These are phyloP conservation scores for Whalleya microplaca DNA, from an alignment of 2,329 filamentous ascomycete species.

Conservation along the genomic window DNA sequence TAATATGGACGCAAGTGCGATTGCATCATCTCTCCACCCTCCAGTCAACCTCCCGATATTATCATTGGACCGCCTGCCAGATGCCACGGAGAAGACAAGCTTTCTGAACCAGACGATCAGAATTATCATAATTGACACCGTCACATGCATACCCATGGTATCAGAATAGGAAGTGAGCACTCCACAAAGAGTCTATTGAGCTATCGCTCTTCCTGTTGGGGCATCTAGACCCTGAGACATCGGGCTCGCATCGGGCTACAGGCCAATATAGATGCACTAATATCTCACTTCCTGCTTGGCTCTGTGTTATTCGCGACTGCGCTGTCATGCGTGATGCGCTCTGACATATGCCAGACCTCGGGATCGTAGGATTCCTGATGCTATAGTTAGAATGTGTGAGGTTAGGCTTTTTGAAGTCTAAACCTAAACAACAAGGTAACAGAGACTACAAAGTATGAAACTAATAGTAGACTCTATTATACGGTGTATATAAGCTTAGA, in stretches of 20 bases:
- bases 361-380: too few relatives aligned
- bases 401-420: too few relatives aligned
- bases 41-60: slow-evolving; percentile 3
- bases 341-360: too few relatives aligned
- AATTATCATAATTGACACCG: slow-evolving; percentile 1
- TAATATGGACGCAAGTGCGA: slow-evolving; percentile 6
- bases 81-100: slow-evolving; percentile 14
- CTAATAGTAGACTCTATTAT: too few relatives aligned
- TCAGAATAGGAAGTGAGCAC: not conserved
- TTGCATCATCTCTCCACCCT: slow-evolving; percentile 24
- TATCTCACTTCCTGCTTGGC: too few relatives aligned
- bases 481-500: too few relatives aligned
- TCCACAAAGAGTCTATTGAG: not conserved
- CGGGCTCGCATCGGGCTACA: not conserved
- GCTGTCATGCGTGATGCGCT: too few relatives aligned
- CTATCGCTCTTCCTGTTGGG: not conserved
- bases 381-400: too few relatives aligned
- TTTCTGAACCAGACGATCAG: slow-evolving; percentile 2
- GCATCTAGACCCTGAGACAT: not conserved
- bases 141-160: slow-evolving; percentile 4
- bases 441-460: too few relatives aligned
- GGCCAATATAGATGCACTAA: too few relatives aligned
- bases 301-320: too few relatives aligned
- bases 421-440: too few relatives aligned
- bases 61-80: slow-evolving; percentile 14